phyloP scores from a whole-genome alignment of 208 protist species.

The Leishmania mexicana region DNA sequence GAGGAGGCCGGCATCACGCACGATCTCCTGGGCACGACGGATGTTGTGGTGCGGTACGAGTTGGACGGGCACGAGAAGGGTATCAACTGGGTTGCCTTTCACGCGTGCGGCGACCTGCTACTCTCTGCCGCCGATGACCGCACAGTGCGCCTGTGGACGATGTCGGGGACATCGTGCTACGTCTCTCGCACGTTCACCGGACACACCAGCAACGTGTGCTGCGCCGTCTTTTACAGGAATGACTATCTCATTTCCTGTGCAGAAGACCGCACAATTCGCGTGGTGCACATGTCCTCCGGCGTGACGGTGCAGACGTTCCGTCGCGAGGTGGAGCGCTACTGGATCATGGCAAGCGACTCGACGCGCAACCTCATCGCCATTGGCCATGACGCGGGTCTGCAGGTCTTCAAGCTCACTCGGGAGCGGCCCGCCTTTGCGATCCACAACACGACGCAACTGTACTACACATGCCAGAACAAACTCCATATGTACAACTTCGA shows the following conservation, averaged over 20 bases:
- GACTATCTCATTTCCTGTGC: slow-evolving; percentile 97
- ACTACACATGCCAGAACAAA: slow-evolving; percentile 64
- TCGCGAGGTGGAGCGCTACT: slow-evolving; percentile 98
- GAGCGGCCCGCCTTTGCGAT: slow-evolving; percentile 93
- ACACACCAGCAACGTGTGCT: slow-evolving; percentile 98
- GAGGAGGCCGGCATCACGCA: slow-evolving; percentile 72
- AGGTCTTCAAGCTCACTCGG: slow-evolving; percentile 98
- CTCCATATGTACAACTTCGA: slow-evolving; percentile 60
- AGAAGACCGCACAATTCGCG: slow-evolving; percentile 96
- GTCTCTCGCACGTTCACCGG: slow-evolving; percentile 94
- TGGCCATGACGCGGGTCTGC: slow-evolving; percentile 96
- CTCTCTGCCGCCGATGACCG: slow-evolving; percentile 98
- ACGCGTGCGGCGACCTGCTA: slow-evolving; percentile 94
- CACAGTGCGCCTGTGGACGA: slow-evolving; percentile 96
- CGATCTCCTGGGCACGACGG: slow-evolving; percentile 95
- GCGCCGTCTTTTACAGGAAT: slow-evolving; percentile 96
- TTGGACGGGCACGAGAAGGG: slow-evolving; percentile 98
- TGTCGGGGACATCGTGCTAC: slow-evolving; percentile 89
- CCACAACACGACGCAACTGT: slow-evolving; percentile 43
- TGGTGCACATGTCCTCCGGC: slow-evolving; percentile 82
- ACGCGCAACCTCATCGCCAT: slow-evolving; percentile 96
- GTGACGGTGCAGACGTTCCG: slow-evolving; percentile 89
- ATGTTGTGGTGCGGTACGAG: slow-evolving; percentile 94
- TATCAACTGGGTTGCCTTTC: slow-evolving; percentile 99
- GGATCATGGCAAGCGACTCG: slow-evolving; percentile 96